A percentile compares a stretch with the other conserved stretches of the same genome.
These are phyloP conservation scores for Bjerkandera adusta DNA, from an alignment of 1,284 basidiomycete species.

Conservation along the genomic window DNA sequence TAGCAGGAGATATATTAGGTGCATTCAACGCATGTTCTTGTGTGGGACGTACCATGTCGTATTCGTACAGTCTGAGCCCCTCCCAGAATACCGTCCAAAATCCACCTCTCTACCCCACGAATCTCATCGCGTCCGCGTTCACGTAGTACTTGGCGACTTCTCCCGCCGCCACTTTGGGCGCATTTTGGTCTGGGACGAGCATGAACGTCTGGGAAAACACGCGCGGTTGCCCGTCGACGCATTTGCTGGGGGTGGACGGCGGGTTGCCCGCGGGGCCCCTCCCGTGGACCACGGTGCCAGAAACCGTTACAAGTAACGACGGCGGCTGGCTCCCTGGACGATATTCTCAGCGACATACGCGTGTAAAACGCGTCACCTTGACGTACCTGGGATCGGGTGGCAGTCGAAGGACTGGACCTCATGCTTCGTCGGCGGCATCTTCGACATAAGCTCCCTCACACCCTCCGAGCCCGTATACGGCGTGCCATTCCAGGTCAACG, in stretches of 20 bases:
- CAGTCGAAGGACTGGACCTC: conserved; percentile 86
- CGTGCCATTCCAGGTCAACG: conserved; percentile 84
- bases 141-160: conserved; percentile 80
- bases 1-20: no score
- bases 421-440: conserved; percentile 75
- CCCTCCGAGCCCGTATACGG: conserved; percentile 70
- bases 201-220: conserved; percentile 87
- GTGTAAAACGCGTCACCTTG: background rate
- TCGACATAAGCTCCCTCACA: conserved; percentile 58
- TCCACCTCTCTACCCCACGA: conserved; percentile 56
- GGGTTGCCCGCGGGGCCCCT: conserved; percentile 55
- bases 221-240: conserved; percentile 72
- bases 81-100: no score
- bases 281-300: conserved; percentile 77
- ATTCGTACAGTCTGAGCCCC: background rate
- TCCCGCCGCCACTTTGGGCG: conserved; percentile 58
- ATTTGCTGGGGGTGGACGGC: conserved; percentile 45
- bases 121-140: conserved; percentile 70
- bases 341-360: conserved; percentile 10
- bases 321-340: conserved; percentile 66
- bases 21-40: no score
- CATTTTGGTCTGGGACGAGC: conserved; percentile 70
- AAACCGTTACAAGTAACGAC: conserved; percentile 74
- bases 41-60: background rate
- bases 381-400: conserved; percentile 79